phyloP scores from a whole-genome alignment of 345 rosid species.

The Leavenworthia alabamica region DNA sequence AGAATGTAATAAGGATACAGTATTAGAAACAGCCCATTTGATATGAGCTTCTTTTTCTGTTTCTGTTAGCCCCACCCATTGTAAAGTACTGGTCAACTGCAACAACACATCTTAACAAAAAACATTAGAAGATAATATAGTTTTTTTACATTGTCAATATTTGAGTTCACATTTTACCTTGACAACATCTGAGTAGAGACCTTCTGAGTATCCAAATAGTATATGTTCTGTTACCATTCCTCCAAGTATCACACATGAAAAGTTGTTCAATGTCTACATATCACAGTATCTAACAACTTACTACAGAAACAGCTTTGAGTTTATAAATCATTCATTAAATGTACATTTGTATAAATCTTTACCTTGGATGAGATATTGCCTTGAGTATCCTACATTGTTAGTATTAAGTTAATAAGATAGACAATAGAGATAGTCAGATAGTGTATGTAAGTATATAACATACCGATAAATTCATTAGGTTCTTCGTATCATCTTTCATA shows the following conservation, averaged over 20 bases:
- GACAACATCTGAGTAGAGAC: constrained; percentile 41
- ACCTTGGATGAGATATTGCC: constrained; percentile 48
- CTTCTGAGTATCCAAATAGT: constrained; percentile 40
- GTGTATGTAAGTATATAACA: neutral
- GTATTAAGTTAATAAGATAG: neutral
- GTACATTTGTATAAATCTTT: neutral
- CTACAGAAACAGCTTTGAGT: neutral
- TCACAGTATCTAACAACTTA: neutral
- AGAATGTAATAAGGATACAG: constrained; percentile 25
- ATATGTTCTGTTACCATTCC: constrained; percentile 52
- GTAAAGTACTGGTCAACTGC: constrained; percentile 39
- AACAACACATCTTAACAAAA: neutral
- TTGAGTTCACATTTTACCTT: constrained; percentile 30
- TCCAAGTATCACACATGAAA: constrained; percentile 49
- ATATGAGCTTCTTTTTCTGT: constrained; percentile 33
- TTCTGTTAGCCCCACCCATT: constrained; percentile 34
- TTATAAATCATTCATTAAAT: neutral
- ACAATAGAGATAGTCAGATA: neutral
- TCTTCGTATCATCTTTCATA: neutral
- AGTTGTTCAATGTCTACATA: constrained; percentile 27
- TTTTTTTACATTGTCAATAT: neutral
- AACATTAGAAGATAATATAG: neutral
- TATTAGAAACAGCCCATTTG: constrained; percentile 45
- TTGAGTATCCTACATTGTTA: constrained; percentile 23
- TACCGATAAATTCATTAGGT: neutral